Percentiles rank a stretch among this genome's conserved stretches.
phyloP scores from a whole-genome alignment of 352 stramenopile species.

The Globisporangium recalcitrans region DNA sequence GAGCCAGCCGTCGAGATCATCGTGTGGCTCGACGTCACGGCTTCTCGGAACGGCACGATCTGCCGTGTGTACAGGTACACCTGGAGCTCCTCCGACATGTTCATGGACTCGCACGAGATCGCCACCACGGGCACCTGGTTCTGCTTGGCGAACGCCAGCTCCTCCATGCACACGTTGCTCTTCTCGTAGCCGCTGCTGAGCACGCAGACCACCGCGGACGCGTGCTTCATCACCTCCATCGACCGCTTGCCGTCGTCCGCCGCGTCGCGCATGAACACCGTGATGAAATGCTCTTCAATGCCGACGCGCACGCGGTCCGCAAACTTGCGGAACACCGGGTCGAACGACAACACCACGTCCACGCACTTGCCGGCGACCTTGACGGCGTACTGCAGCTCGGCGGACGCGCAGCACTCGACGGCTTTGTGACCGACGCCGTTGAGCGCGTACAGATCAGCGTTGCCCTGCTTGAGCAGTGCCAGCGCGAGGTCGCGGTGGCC shows the following conservation, averaged over 20 bases:
- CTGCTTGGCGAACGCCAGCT: slow-evolving; percentile 70
- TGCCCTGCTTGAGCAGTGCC: slow-evolving; percentile 51
- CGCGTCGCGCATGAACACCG: slow-evolving; percentile 58
- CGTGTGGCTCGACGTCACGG: slow-evolving; percentile 42
- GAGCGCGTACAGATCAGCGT: slow-evolving; percentile 45
- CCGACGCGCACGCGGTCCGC: slow-evolving; percentile 52
- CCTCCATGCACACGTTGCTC: slow-evolving; percentile 67
- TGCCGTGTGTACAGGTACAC: slow-evolving; percentile 76
- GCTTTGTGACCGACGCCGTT: slow-evolving; percentile 54
- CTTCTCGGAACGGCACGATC: slow-evolving; percentile 68
- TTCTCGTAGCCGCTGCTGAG: slow-evolving; percentile 63
- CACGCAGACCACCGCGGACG: slow-evolving; percentile 66
- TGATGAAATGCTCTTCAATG: slow-evolving; percentile 75
- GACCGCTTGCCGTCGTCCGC: slow-evolving; percentile 39
- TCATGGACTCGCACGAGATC: slow-evolving; percentile 57
- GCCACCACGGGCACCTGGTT: slow-evolving; percentile 63
- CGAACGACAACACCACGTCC: slow-evolving; percentile 79
- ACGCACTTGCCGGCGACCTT: slow-evolving; percentile 62
- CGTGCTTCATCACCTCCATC: slow-evolving; percentile 52
- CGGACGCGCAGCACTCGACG: slow-evolving; percentile 69
- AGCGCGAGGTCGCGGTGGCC: slow-evolving; percentile 56
- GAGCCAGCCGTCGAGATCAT: slow-evolving; percentile 18
- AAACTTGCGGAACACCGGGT: slow-evolving; percentile 54
- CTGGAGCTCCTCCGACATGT: slow-evolving; percentile 65
- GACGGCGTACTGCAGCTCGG: slow-evolving; percentile 69